phyloP scores from a whole-genome alignment of 495 filamentous ascomycete species.

The Lophium mytilinum region DNA sequence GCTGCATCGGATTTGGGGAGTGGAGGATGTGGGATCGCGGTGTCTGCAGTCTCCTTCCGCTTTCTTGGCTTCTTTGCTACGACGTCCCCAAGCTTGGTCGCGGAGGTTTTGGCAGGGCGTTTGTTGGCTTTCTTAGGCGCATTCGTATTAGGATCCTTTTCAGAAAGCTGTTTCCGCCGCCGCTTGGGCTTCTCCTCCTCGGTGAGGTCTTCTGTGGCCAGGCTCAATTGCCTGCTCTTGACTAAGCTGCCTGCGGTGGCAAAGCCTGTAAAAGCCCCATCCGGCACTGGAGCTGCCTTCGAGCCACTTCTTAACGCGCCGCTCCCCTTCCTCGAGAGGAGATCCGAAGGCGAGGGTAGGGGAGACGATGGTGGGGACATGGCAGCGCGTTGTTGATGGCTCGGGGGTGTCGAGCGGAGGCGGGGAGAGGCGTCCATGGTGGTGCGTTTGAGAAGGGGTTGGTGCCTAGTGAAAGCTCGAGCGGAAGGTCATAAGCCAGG shows the following conservation, averaged over 20 bases:
- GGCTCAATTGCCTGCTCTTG: conserved; percentile 8
- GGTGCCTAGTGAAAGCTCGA: not conserved
- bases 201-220: not conserved
- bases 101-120: not conserved
- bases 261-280: conserved; percentile 17
- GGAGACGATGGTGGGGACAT: conserved; percentile 5
- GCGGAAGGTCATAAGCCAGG: not conserved
- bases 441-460: not conserved
- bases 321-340: not conserved
- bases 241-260: conserved; percentile 16
- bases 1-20: not conserved
- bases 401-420: conserved; percentile 4
- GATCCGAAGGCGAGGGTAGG: conserved; percentile 3
- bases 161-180: not conserved
- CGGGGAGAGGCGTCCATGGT: conserved; percentile 15
- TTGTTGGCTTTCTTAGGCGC: not conserved
- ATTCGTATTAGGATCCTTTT: not conserved
- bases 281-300: conserved; percentile 10
- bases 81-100: not conserved
- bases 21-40: not conserved
- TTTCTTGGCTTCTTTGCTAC: not conserved
- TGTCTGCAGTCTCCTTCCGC: not conserved
- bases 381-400: conserved; percentile 9
- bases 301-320: conserved; percentile 17
- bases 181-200: not conserved